Percentiles rank a stretch among this genome's conserved stretches.
Evolutionary conservation across 345 rosid genomes (phyloP).

Genomic region (Lumnitzera racemosa): DNA sequence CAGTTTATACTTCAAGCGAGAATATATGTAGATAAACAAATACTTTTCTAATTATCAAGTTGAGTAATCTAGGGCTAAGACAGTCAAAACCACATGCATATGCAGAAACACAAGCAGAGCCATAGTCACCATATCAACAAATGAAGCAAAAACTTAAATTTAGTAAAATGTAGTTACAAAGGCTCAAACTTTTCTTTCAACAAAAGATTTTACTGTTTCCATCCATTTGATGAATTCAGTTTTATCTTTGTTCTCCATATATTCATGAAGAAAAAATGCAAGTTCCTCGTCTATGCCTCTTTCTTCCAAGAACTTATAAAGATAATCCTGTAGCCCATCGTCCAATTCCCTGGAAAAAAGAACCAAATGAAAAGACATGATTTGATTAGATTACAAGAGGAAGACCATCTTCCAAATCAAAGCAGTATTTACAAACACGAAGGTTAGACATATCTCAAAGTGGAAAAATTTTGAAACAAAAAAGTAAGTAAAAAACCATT

Average conservation of each 20-base stretch:
- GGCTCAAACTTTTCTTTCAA: conserved; percentile 27
- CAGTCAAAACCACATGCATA: too few species aligned
- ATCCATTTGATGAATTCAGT: conserved; percentile 68
- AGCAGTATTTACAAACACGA: neutral
- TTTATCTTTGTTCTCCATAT: conserved; percentile 66
- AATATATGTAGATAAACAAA: too few species aligned
- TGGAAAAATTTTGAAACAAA: conserved; percentile 2
- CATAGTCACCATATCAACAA: too few species aligned
- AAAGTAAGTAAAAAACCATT: neutral
- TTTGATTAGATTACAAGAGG: too few species aligned
- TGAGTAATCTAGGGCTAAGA: too few species aligned
- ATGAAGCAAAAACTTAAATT: too few species aligned
- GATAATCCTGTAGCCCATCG: conserved; percentile 57
- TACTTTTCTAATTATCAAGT: too few species aligned
- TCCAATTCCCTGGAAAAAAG: conserved; percentile 68
- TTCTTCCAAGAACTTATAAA: conserved; percentile 59
- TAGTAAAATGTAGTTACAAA: neutral
- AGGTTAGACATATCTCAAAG: neutral
- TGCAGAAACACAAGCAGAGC: too few species aligned
- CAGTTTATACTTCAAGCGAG: too few species aligned
- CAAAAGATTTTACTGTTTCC: conserved; percentile 53
- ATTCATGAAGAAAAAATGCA: conserved; percentile 70
- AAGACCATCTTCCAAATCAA: too few species aligned
- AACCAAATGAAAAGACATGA: neutral
- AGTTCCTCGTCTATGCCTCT: conserved; percentile 61